Conservation (phyloP, 139 green algal genomes). For the Raphidocelis subcapitata region DNA sequence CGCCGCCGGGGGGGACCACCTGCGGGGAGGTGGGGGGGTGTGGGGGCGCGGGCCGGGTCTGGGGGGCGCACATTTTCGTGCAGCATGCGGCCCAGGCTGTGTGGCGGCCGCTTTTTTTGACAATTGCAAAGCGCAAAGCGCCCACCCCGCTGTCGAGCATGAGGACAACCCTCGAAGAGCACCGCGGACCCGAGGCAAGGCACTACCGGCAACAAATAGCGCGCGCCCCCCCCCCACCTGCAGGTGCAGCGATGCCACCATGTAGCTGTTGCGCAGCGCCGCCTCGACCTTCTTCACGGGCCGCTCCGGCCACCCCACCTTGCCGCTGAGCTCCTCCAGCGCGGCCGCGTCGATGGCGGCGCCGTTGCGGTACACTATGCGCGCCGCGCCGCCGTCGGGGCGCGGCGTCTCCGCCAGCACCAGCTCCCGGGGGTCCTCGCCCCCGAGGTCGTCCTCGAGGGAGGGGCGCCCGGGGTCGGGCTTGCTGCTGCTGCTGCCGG, state of each 20-base stretch:
- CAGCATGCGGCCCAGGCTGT: no score
- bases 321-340: slow-evolving; percentile 84
- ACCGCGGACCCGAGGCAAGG: no score
- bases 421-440: slow-evolving; percentile 38
- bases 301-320: slow-evolving; percentile 87
- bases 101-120: no score
- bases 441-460: background rate
- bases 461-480: background rate
- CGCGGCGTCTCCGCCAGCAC: slow-evolving; percentile 45
- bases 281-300: slow-evolving; percentile 80
- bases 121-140: no score
- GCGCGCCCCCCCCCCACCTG: slow-evolving; percentile 17
- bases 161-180: no score
- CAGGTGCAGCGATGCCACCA: slow-evolving; percentile 80
- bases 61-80: no score
- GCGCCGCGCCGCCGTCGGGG: slow-evolving; percentile 51
- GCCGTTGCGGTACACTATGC: slow-evolving; percentile 82
- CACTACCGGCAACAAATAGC: background rate
- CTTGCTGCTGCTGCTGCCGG: background rate
- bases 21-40: background rate
- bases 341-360: slow-evolving; percentile 68
- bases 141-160: no score
- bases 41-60: background rate
- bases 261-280: slow-evolving; percentile 88
- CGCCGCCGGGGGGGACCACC: background rate